These are phyloP conservation scores for Acanthochlamys bracteata DNA, from an alignment of 106 monocot genomes.

Conservation along the genomic window DNA sequence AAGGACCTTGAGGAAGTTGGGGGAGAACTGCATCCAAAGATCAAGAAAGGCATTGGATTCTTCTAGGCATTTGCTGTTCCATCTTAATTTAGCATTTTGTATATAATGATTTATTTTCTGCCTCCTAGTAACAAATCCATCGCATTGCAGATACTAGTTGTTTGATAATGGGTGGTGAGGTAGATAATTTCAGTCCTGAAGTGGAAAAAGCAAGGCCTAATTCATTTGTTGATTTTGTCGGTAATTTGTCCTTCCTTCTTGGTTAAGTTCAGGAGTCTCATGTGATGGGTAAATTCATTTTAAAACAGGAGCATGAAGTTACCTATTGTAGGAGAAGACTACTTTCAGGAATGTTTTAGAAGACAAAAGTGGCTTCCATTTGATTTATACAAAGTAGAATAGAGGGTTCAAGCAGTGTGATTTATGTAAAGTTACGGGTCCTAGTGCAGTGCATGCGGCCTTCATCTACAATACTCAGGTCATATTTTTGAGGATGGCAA, in stretches of 20 bases:
- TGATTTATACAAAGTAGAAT: constrained; percentile 67
- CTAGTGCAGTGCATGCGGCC: constrained; percentile 92
- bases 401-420: constrained; percentile 38
- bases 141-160: constrained; percentile 56
- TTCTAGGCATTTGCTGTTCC: neutral
- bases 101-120: neutral
- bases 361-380: constrained; percentile 59
- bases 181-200: constrained; percentile 38
- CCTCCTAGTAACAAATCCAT: neutral
- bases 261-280: neutral
- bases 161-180: constrained; percentile 49
- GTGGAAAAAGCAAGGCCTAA: constrained; percentile 73
- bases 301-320: constrained; percentile 88
- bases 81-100: neutral
- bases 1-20: constrained; percentile 57
- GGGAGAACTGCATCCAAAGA: constrained; percentile 45
- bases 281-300: constrained; percentile 4
- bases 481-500: constrained; percentile 95
- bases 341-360: constrained; percentile 55
- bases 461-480: constrained; percentile 78
- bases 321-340: constrained; percentile 72
- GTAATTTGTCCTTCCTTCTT: neutral
- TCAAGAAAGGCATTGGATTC: constrained; percentile 51
- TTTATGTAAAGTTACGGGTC: constrained; percentile 95
- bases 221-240: neutral